Base-by-base conservation (phyloP, 345 rosid species). In the Moricandia arvensis region DNA sequence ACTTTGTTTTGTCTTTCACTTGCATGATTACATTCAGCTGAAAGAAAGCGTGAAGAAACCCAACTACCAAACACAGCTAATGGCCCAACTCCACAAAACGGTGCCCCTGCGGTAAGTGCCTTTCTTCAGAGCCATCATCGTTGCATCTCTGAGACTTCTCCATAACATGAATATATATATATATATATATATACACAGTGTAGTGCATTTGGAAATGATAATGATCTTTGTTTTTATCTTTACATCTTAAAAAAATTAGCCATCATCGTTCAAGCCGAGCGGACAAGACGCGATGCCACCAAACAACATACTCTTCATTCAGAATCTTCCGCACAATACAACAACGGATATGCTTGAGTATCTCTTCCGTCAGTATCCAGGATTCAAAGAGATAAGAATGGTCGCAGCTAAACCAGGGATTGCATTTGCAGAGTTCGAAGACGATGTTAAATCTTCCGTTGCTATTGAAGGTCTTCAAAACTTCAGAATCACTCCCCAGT, bases 311-410 rank as follows among this genome's bases (percentile, higher is more conserved):
- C 83, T 93, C 62, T 96, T 93, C 65, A 83, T 96, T 70, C 89
- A 96, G 91, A 96, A 96, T 79, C 84, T 96, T 79, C 99, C 99
- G 6, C 78, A 85, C 0, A 93, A 88, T 80, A 88, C 98, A 31
- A 93, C 98, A 4, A 88, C 91, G 75, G 69, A 66, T 72, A 96
- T 96, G 99, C 85, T 93, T 80, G 87, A 93, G 75, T 34, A 82
- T 68, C 93, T 96, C 61, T 93, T 96, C 72, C 72, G 83, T 55
- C 96, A 89, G 57, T 96, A 85, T 73, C 93, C 94, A 0, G 99
- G 99, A 37, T 96, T 89, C 76, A 96, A 80, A 76, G 99, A 96
- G 85, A 96, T 89, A 47, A 80, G 98, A 58, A 96, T 93, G 99
- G 80, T 89, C 17, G 89, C 86, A 75, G 96, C 98, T 12, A 93